A percentile compares a stretch with the other conserved stretches of the same genome.
phyloP scores from a whole-genome alignment of 73 alveolate species.

The Uronychia setigera region DNA sequence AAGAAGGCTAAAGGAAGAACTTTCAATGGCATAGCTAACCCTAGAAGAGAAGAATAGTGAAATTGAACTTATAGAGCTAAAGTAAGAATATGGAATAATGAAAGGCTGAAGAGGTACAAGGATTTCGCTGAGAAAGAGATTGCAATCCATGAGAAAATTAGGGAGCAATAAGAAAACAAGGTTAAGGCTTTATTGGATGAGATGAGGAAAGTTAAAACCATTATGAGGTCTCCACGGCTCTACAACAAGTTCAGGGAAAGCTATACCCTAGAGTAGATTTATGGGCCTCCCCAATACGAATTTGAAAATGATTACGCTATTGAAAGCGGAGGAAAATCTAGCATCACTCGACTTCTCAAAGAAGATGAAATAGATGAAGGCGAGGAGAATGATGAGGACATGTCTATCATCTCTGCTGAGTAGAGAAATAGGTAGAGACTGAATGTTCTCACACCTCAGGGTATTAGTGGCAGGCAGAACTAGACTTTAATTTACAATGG shows the following conservation, averaged over 20 bases:
- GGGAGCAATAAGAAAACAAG: neutral
- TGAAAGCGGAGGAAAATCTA: neutral
- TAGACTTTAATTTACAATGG: neutral
- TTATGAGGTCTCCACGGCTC: neutral
- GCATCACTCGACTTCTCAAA: no score
- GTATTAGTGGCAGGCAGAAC: neutral
- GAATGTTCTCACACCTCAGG: neutral
- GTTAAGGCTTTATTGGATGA: neutral
- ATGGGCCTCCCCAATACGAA: neutral
- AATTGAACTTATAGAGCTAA: neutral
- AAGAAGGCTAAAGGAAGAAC: neutral
- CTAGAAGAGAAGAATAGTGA: neutral
- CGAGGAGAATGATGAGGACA: neutral
- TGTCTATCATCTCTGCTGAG: neutral
- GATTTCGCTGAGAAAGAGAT: neutral
- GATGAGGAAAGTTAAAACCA: neutral
- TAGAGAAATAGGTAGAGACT: neutral
- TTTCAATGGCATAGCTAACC: neutral
- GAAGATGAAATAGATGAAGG: no score
- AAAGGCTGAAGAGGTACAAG: neutral
- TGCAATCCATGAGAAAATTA: neutral
- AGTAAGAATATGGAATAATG: neutral
- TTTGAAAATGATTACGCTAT: neutral
- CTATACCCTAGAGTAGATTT: neutral
- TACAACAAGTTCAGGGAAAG: neutral